A percentile compares a stretch with the other conserved stretches of the same genome.
phyloP scores from a whole-genome alignment of 139 green algal species.

The Chlorella sp. region DNA sequence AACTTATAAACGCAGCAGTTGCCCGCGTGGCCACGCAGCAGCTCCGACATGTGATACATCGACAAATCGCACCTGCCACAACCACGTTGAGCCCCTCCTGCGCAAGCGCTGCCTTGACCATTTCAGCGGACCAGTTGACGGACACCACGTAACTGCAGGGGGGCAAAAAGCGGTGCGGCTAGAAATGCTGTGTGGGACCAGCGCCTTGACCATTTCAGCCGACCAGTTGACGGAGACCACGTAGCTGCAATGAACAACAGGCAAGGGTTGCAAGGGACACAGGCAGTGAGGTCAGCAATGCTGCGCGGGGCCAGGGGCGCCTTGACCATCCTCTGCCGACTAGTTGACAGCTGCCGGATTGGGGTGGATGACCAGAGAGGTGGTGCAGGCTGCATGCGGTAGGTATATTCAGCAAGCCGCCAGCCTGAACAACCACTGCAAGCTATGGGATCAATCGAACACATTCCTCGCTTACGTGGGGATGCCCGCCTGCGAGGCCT shows the following conservation, averaged over 20 bases:
- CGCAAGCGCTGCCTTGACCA: conserved; percentile 63
- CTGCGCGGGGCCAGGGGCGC: conserved; percentile 23
- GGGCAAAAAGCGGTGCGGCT: too few relatives aligned
- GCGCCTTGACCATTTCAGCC: conserved; percentile 57
- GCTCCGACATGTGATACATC: too few relatives aligned
- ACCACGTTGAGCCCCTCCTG: conserved; percentile 31
- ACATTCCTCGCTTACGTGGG: conserved; percentile 33
- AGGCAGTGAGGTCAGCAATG: too few relatives aligned
- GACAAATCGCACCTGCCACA: conserved; percentile 6
- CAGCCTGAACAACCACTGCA: too few relatives aligned
- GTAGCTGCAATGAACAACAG: conserved; percentile 5
- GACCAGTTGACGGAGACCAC: conserved; percentile 87
- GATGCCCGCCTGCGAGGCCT: conserved; percentile 46
- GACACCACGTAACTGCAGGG: conserved; percentile 58
- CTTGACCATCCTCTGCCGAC: conserved; percentile 62
- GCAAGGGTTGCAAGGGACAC: too few relatives aligned
- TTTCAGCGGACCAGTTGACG: conserved; percentile 77
- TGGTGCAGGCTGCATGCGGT: too few relatives aligned
- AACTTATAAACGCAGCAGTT: not conserved
- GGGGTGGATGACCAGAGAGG: too few relatives aligned
- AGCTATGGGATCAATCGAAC: too few relatives aligned
- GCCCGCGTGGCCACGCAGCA: not conserved
- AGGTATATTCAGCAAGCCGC: too few relatives aligned
- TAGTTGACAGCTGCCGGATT: too few relatives aligned
- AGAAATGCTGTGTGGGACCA: too few relatives aligned